A percentile compares a stretch with the other conserved stretches of the same genome.
Evolutionary conservation across 495 filamentous ascomycete genomes (phyloP).

Genomic region (Hypoxylon subgilvum): DNA sequence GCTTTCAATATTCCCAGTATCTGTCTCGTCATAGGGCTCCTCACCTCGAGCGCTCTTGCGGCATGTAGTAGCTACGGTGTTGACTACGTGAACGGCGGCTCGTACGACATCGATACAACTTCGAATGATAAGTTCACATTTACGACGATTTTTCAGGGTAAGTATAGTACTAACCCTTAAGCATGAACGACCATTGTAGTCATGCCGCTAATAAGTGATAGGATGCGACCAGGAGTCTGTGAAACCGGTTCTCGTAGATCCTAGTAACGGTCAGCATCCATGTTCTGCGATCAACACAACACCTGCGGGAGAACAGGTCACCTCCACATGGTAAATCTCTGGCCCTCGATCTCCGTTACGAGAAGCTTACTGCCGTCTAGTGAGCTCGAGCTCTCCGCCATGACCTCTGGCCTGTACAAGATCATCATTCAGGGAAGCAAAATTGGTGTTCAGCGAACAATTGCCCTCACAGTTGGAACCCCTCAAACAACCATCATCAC

Average conservation of each 20-base stretch:
- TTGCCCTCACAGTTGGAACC: slow-evolving; percentile 44
- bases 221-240: slow-evolving; percentile 49
- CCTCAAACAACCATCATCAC: slow-evolving; percentile 46
- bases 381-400: slow-evolving; percentile 48
- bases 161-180: slow-evolving; percentile 8
- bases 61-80: slow-evolving; percentile 51
- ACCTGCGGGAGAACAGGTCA: slow-evolving; percentile 45
- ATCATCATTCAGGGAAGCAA: slow-evolving; percentile 48
- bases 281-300: slow-evolving; percentile 49
- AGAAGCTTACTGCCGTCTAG: slow-evolving; percentile 25
- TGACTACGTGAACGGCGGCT: slow-evolving; percentile 51
- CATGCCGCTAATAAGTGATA: slow-evolving; percentile 16
- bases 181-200: neutral
- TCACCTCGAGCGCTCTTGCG: slow-evolving; percentile 40
- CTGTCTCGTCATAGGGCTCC: slow-evolving; percentile 25
- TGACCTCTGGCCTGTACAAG: slow-evolving; percentile 49
- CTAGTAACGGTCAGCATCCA: slow-evolving; percentile 43
- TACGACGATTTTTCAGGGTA: slow-evolving; percentile 51
- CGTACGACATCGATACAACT: slow-evolving; percentile 49
- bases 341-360: neutral
- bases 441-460: slow-evolving; percentile 48
- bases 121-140: slow-evolving; percentile 53
- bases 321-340: slow-evolving; percentile 47
- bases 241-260: slow-evolving; percentile 49
- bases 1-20: slow-evolving; percentile 7